These are phyloP conservation scores for Crithidia acanthocephali DNA, from an alignment of 208 protist genomes.

Conservation along the genomic window DNA sequence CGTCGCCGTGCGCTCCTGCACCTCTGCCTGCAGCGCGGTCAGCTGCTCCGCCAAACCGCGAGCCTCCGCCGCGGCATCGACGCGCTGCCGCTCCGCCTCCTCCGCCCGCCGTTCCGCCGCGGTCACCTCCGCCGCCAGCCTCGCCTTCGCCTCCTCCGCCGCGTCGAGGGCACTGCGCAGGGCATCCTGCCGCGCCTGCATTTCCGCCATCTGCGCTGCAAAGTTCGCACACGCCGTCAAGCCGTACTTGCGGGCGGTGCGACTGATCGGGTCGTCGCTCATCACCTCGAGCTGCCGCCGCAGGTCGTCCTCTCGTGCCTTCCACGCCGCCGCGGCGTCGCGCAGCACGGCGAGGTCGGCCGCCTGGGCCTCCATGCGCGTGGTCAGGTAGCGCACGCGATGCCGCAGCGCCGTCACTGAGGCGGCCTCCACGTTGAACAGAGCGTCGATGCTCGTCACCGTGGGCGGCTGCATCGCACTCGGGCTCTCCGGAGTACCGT, in stretches of 20 bases:
- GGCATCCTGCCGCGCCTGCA: conserved; percentile 25
- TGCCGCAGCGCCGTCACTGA: conserved; percentile 23
- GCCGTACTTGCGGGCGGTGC: conserved; percentile 69
- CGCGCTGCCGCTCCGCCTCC: conserved; percentile 2
- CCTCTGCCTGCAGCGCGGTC: not conserved
- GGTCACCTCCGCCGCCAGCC: conserved; percentile 10
- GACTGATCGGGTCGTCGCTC: conserved; percentile 73
- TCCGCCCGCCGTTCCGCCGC: not conserved
- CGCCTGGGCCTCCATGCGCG: conserved; percentile 43
- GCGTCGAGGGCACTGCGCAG: conserved; percentile 3
- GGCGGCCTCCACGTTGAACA: conserved; percentile 25
- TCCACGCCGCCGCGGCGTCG: conserved; percentile 48
- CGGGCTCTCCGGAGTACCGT: not conserved
- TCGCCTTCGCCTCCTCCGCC: conserved; percentile 13
- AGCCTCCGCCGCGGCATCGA: conserved; percentile 5
- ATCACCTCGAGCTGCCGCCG: conserved; percentile 63
- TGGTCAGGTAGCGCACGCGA: conserved; percentile 33
- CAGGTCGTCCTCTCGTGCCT: conserved; percentile 61
- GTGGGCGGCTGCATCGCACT: not conserved
- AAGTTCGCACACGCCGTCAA: conserved; percentile 57
- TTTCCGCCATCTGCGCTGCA: conserved; percentile 50
- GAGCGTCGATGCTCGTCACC: conserved; percentile 8
- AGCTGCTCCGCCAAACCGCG: conserved; percentile 15
- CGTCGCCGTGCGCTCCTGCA: not conserved
- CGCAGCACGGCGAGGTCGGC: conserved; percentile 48